phyloP scores from a whole-genome alignment of 2,329 filamentous ascomycete genomes.

The Aspergillus unguis region DNA sequence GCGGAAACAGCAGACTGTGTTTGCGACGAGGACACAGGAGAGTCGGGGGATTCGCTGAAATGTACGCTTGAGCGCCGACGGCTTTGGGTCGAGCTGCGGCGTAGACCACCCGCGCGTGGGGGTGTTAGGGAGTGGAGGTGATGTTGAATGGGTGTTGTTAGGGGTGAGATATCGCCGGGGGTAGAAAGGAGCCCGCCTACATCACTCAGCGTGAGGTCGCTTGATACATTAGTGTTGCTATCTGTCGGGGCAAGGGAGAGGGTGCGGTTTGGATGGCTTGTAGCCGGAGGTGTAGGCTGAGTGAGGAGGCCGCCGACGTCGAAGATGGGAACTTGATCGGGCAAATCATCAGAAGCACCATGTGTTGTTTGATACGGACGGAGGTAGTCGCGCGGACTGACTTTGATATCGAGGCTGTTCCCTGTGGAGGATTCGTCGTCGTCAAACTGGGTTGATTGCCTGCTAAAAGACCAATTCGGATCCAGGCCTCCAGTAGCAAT shows the following conservation, averaged over 20 bases:
- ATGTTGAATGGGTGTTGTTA: slow-evolving; percentile 1
- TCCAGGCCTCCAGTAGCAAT: slow-evolving; percentile 34
- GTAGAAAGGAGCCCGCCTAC: slow-evolving; percentile 29
- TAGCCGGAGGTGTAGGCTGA: slow-evolving; percentile 20
- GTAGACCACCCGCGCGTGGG: slow-evolving; percentile 15
- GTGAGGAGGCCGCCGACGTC: slow-evolving; percentile 77
- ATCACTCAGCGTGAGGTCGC: slow-evolving; percentile 34
- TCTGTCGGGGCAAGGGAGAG: neutral
- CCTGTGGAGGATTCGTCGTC: slow-evolving; percentile 28
- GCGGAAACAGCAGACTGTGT: slow-evolving; percentile 17
- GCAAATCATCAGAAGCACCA: slow-evolving; percentile 39
- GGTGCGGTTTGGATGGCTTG: slow-evolving; percentile 1
- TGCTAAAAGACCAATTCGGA: slow-evolving; percentile 34
- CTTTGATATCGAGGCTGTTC: slow-evolving; percentile 32
- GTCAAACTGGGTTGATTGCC: slow-evolving; percentile 21
- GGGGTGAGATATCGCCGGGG: slow-evolving; percentile 2
- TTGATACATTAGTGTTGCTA: slow-evolving; percentile 19
- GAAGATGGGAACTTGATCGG: slow-evolving; percentile 71
- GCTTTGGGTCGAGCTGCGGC: slow-evolving; percentile 11
- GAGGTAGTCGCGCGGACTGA: slow-evolving; percentile 36
- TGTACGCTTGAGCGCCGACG: slow-evolving; percentile 18
- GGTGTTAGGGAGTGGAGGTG: neutral
- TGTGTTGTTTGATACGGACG: slow-evolving; percentile 26
- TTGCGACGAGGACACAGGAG: slow-evolving; percentile 21
- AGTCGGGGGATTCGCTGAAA: slow-evolving; percentile 15